Base-by-base conservation (phyloP, 1,284 basidiomycete genomes). In the Bondarzewia mesenterica region DNA sequence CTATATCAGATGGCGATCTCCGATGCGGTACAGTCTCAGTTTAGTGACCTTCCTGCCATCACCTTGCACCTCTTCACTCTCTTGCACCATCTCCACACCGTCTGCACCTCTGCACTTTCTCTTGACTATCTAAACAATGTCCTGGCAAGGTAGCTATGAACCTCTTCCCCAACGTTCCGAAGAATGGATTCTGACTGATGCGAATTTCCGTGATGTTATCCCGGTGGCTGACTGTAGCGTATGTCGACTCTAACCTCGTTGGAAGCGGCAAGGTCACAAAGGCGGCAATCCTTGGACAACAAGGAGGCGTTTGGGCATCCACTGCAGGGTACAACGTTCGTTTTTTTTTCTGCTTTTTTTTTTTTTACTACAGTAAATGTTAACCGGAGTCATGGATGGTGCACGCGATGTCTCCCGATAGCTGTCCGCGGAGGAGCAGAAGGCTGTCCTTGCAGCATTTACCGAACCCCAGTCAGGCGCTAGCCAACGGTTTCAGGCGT, bases 261-360 rank as follows among this genome's bases (percentile, higher is more conserved):
- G 88, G 81, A 25, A 86, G 74, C 50, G 84, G 82, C 58, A 89
- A 82, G 68, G 73, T 96, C 63, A 50, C 70, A 37, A 75, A 79
- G 59, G 93, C 90, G 37, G 92, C 92, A 39, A 96, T 97, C 67
- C 55, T 97, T 47, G 93, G 93, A 37, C 78, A 77, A 55, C 70
- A 81, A 58, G 92, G 93, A 44, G 93, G 94, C 52, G 75, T 94
- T 22, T 97, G 94, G 94, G 93, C 92, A 18, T 59, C 76, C 5
- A 81, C 82, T 14, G 12, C 76, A 7, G 87, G 82, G n/a, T 93
- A 86, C 68, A 75, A 63, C 26, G 92, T 95, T 64, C 64, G 85
- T 40, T 12, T 38, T 14, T 12, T 12, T 29, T n/a, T 4, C 20
- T 8, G 15, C 43, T 16, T 22, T 20, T 40, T 22, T 10, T 40